A percentile compares a stretch with the other conserved stretches of the same genome.
Evolutionary conservation across 257 asterid species (phyloP).

Genomic region (Solanum pennellii): DNA sequence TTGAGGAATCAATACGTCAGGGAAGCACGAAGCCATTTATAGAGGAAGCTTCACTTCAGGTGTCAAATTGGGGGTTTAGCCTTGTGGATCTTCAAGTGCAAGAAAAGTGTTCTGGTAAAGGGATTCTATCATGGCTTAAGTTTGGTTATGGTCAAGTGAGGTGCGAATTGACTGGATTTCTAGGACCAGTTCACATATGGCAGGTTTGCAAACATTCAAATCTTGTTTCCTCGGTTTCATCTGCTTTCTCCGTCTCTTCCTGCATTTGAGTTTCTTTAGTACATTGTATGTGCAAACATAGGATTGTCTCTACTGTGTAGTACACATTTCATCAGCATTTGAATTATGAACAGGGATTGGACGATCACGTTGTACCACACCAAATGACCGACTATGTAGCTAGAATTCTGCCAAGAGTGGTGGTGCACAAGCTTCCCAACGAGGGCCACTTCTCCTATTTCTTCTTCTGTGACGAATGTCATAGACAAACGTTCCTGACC

Average conservation of each 20-base stretch:
- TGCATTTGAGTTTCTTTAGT: neutral
- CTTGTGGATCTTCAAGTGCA: conserved; percentile 60
- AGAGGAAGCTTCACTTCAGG: conserved; percentile 81
- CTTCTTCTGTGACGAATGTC: conserved; percentile 61
- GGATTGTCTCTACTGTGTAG: neutral
- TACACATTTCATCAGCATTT: neutral
- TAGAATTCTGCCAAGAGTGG: conserved; percentile 51
- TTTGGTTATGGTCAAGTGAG: conserved; percentile 50
- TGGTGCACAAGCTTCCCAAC: conserved; percentile 54
- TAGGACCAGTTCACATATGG: conserved; percentile 91
- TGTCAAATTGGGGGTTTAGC: conserved; percentile 79
- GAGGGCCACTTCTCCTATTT: conserved; percentile 88
- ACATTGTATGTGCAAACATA: neutral
- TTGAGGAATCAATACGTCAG: conserved; percentile 76
- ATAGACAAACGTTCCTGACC: conserved; percentile 48
- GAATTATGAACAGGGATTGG: conserved; percentile 52
- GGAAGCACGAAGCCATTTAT: conserved; percentile 47
- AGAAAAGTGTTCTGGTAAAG: conserved; percentile 39
- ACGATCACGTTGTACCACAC: conserved; percentile 67
- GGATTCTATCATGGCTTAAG: conserved; percentile 61
- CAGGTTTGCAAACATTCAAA: conserved; percentile 36
- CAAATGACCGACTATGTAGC: conserved; percentile 50
- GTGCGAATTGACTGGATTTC: conserved; percentile 68
- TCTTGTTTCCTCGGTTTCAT: neutral
- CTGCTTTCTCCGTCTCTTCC: neutral